Conservation (phyloP, 2,329 filamentous ascomycete genomes). For the Exophiala dermatitidis region DNA sequence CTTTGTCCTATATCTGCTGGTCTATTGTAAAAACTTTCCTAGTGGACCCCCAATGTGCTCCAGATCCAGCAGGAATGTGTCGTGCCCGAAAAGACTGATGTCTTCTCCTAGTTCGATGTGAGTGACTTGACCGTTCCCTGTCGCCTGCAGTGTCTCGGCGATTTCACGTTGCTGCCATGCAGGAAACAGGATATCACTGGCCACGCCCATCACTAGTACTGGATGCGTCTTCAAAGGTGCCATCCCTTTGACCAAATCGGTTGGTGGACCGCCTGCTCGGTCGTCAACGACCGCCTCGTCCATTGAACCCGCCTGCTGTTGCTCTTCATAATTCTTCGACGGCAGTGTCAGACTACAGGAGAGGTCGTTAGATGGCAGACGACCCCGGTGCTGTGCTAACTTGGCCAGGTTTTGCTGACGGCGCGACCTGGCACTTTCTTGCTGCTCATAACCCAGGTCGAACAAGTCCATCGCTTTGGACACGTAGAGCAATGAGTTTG, state of each 20-base stretch:
- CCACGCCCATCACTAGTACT: slow-evolving; percentile 84
- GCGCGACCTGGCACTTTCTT: slow-evolving; percentile 55
- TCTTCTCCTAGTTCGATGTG: slow-evolving; percentile 92
- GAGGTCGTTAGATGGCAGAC: slow-evolving; percentile 34
- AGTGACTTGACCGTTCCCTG: slow-evolving; percentile 72
- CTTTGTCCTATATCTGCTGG: neutral
- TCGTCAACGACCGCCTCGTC: slow-evolving; percentile 30
- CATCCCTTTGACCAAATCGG: slow-evolving; percentile 73
- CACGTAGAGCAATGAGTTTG: slow-evolving; percentile 91
- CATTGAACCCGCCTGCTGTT: slow-evolving; percentile 41
- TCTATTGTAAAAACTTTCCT: slow-evolving; percentile 59
- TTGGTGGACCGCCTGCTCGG: slow-evolving; percentile 54
- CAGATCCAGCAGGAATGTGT: slow-evolving; percentile 88
- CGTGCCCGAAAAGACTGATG: slow-evolving; percentile 89
- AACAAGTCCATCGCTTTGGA: slow-evolving; percentile 99
- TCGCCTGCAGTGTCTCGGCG: slow-evolving; percentile 68
- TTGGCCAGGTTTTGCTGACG: slow-evolving; percentile 55
- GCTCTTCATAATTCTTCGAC: slow-evolving; percentile 77
- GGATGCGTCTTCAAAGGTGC: slow-evolving; percentile 65
- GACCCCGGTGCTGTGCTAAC: slow-evolving; percentile 40
- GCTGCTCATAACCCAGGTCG: slow-evolving; percentile 70
- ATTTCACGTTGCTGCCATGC: slow-evolving; percentile 97
- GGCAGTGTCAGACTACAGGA: slow-evolving; percentile 77
- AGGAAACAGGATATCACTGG: slow-evolving; percentile 92
- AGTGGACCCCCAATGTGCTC: slow-evolving; percentile 84